These are phyloP conservation scores for Phytophthora colocasiae DNA, from an alignment of 352 stramenopile species.

Conservation along the genomic window DNA sequence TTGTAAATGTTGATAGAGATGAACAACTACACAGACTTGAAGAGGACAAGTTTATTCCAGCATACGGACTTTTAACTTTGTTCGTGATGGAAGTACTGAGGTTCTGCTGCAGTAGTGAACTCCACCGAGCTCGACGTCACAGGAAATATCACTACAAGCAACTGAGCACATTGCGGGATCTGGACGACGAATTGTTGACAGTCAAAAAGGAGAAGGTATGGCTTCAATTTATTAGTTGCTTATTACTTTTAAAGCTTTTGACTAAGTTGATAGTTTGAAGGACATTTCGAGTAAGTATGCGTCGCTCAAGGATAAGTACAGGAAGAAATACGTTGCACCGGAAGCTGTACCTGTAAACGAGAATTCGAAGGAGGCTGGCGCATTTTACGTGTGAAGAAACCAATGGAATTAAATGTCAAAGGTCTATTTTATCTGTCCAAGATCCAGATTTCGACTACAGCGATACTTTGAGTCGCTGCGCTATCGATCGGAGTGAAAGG, in stretches of 20 bases:
- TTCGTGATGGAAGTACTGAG: slow-evolving; percentile 75
- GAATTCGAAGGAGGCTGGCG: slow-evolving; percentile 18
- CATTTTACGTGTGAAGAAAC: slow-evolving; percentile 52
- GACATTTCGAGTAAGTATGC: slow-evolving; percentile 81
- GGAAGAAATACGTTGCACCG: slow-evolving; percentile 71
- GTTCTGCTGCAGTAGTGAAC: slow-evolving; percentile 73
- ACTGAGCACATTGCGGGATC: slow-evolving; percentile 60
- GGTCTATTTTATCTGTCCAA: slow-evolving; percentile 21
- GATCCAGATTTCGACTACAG: slow-evolving; percentile 29
- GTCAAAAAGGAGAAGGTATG: slow-evolving; percentile 73
- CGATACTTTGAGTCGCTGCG: slow-evolving; percentile 48
- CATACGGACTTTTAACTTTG: slow-evolving; percentile 65
- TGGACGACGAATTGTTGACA: slow-evolving; percentile 74
- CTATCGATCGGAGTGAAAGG: slow-evolving; percentile 47
- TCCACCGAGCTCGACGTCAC: slow-evolving; percentile 51
- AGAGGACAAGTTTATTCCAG: slow-evolving; percentile 72
- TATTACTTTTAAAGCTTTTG: slow-evolving; percentile 3
- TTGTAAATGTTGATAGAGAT: slow-evolving; percentile 44
- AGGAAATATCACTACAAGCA: slow-evolving; percentile 70
- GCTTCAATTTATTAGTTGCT: neutral
- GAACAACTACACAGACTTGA: slow-evolving; percentile 61
- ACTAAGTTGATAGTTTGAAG: slow-evolving; percentile 25
- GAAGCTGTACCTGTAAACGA: slow-evolving; percentile 41
- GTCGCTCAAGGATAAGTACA: slow-evolving; percentile 77
- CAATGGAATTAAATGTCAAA: neutral